Conservation (phyloP, 768 basidiomycete species). For the Bullera alba region DNA sequence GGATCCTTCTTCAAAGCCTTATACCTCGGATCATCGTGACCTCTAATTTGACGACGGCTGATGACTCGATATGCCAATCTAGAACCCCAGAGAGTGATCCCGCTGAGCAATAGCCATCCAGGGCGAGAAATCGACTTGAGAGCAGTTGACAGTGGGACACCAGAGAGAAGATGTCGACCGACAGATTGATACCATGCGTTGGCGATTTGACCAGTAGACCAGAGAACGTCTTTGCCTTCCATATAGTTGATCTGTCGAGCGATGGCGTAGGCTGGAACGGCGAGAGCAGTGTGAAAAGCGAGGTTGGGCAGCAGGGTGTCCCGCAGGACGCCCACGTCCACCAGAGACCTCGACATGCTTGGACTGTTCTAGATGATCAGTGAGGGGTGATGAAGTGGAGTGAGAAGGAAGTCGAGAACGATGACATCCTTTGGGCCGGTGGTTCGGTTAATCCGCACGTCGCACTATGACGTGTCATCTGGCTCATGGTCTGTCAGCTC, state of each 20-base stretch:
- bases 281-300: slow-evolving; percentile 18
- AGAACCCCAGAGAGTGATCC: slow-evolving; percentile 23
- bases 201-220: slow-evolving; percentile 19
- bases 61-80: slow-evolving; percentile 14
- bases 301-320: slow-evolving; percentile 27
- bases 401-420: too few relatives aligned
- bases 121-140: slow-evolving; percentile 14
- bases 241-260: slow-evolving; percentile 9
- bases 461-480: too few relatives aligned
- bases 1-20: slow-evolving; percentile 4
- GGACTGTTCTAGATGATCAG: too few relatives aligned
- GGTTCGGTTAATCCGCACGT: too few relatives aligned
- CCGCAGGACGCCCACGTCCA: slow-evolving; percentile 18
- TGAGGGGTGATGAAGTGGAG: too few relatives aligned
- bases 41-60: slow-evolving; percentile 5
- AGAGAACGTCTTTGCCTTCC: slow-evolving; percentile 27
- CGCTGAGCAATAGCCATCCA: slow-evolving; percentile 19
- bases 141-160: slow-evolving; percentile 7
- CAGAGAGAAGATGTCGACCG: slow-evolving; percentile 3
- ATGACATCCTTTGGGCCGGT: too few relatives aligned
- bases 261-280: slow-evolving; percentile 18
- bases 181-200: slow-evolving; percentile 24
- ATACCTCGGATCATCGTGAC: slow-evolving; percentile 31
- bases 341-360: neutral
- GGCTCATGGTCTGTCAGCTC: too few relatives aligned